Conservation (phyloP, 768 basidiomycete species). For the Tricholoma saponaceum region DNA sequence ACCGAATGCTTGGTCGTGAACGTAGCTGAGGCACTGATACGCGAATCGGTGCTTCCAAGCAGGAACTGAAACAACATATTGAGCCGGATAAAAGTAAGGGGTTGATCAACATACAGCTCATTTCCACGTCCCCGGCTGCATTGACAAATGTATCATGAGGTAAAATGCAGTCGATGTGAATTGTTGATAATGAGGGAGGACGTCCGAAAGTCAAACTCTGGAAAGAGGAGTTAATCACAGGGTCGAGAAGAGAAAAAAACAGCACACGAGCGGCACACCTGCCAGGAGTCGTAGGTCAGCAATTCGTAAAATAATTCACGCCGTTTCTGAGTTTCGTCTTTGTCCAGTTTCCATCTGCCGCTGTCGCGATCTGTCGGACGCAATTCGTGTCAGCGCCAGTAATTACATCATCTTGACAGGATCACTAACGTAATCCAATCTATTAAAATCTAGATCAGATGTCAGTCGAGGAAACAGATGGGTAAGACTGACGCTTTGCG, state of each 20-base stretch:
- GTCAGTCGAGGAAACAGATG: slow-evolving; percentile 10
- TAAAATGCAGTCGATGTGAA: slow-evolving; percentile 53
- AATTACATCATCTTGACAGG: slow-evolving; percentile 6
- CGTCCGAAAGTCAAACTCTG: slow-evolving; percentile 72
- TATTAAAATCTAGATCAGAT: slow-evolving; percentile 21
- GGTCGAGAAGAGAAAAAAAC: background rate
- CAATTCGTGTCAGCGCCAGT: slow-evolving; percentile 7
- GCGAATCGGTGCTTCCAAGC: slow-evolving; percentile 70
- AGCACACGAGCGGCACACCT: slow-evolving; percentile 36
- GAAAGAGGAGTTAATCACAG: slow-evolving; percentile 1
- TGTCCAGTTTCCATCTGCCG: slow-evolving; percentile 56
- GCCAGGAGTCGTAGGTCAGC: slow-evolving; percentile 66
- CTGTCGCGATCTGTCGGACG: slow-evolving; percentile 57
- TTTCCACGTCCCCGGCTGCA: slow-evolving; percentile 49
- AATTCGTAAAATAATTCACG: slow-evolving; percentile 63
- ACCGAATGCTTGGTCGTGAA: slow-evolving; percentile 68
- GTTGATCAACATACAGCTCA: slow-evolving; percentile 47
- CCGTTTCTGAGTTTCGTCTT: slow-evolving; percentile 53
- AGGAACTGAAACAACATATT: slow-evolving; percentile 35
- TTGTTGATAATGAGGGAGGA: slow-evolving; percentile 58
- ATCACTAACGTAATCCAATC: slow-evolving; percentile 64
- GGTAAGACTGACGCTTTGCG: slow-evolving; percentile 51
- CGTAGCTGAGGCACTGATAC: slow-evolving; percentile 55
- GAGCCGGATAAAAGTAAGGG: slow-evolving; percentile 2
- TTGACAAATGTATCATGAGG: slow-evolving; percentile 43